phyloP scores from a whole-genome alignment of 345 rosid species.

The Microcos paniculata region DNA sequence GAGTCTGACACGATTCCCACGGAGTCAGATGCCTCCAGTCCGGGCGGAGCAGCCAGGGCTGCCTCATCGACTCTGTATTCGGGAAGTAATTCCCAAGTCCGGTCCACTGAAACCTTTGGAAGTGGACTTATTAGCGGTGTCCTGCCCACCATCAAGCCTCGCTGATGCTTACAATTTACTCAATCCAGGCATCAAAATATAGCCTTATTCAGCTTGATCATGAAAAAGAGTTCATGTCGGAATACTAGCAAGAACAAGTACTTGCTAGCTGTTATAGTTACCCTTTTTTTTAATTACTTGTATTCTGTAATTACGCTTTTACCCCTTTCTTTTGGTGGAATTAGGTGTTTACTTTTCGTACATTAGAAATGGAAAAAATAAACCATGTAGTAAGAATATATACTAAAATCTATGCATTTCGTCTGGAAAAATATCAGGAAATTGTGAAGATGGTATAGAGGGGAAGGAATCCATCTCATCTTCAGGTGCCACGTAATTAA shows the following conservation, averaged over 20 bases:
- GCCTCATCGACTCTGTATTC: background rate
- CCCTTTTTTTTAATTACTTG: background rate
- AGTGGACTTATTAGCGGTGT: conserved; percentile 52
- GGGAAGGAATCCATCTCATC: no score
- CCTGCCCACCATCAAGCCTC: conserved; percentile 47
- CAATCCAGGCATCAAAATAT: background rate
- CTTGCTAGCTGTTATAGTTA: no score
- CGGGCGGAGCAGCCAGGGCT: conserved; percentile 13
- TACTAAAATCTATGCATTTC: no score
- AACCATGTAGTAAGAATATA: no score
- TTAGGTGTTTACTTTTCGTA: no score
- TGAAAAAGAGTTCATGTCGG: no score
- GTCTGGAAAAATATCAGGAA: no score
- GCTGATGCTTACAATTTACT: conserved; percentile 17
- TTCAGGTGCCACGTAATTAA: no score
- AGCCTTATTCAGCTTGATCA: background rate
- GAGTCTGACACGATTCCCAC: conserved; percentile 16
- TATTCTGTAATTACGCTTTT: background rate
- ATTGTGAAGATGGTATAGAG: no score
- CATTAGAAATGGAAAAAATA: no score
- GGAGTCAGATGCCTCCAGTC: conserved; percentile 17
- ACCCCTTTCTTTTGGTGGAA: no score
- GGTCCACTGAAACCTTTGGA: conserved; percentile 12
- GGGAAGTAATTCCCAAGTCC: conserved; percentile 4
- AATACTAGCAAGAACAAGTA: no score